Base-by-base conservation (phyloP, 305 asterid genomes). In the Fraxinus velutina region DNA sequence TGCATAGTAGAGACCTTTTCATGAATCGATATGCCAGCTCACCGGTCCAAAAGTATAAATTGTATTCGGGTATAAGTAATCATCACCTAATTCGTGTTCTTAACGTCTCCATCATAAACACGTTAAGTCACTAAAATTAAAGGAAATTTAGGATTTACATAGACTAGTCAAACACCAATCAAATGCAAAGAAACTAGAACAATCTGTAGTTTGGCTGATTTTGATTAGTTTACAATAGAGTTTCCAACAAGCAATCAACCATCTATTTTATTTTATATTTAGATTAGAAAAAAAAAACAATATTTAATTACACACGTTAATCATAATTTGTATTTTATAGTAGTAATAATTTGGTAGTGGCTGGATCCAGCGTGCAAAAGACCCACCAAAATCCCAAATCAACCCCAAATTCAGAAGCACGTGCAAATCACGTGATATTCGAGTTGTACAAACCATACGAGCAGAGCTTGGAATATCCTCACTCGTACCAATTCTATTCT, bases 341-440 rank as follows among this genome's bases (percentile, higher is more conserved):
- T 22, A 22, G 5, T 50, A 50, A 60, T 62, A 7, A 6, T 62
- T 21, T 2, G 29, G 32, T 21, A 22, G n/a, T 22, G 34, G 73
- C 73, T 80, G 86, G 79, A 66, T 83, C 78, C 88, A 86, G 88
- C 88, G 78, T 80, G 85, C 85, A 62, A 33, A 79, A 71, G 62
- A 42, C 52, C 21, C 81, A 66, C 50, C 75, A 81, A 79, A 77
- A 76, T 29, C 30, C 22, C 12, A 37, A 52, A 76, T 29, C 80
- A n/a, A 30, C 19, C 78, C 55, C 78, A 36, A 44, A 44, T n/a
- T 1, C 1, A 27, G 22, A 27, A 27, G 60, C 82, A 72, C 78
- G 57, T 70, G 83, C 78, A 5, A 6, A 21, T 57, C 84, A 64
- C 84, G 80, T 81, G 84, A 81, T 47, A 5, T 22, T 37, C 13